Evolutionary conservation across 2,329 filamentous ascomycete species (phyloP).

Genomic region (Mollisiaceae sp.): DNA sequence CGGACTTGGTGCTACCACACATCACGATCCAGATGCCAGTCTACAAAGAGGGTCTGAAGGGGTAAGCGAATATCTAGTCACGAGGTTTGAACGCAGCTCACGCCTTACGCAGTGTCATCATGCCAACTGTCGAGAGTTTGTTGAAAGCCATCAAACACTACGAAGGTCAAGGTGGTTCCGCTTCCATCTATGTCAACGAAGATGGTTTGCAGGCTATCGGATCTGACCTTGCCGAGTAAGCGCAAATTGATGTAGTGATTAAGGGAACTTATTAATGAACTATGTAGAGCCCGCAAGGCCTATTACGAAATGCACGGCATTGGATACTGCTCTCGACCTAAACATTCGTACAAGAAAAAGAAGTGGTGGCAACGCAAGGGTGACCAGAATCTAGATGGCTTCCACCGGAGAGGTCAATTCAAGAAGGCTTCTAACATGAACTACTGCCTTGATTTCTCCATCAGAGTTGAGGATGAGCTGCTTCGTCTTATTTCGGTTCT

Average conservation of each 20-base stretch:
- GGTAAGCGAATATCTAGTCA: constrained; percentile 11
- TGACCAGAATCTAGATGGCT: constrained; percentile 45
- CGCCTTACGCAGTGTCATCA: constrained; percentile 49
- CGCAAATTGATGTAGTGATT: background rate
- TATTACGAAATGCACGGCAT: constrained; percentile 6
- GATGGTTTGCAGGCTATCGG: constrained; percentile 65
- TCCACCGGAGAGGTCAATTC: constrained; percentile 65
- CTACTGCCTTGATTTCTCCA: constrained; percentile 65
- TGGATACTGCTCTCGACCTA: constrained; percentile 1
- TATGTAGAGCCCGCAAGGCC: background rate
- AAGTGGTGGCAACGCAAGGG: constrained; percentile 18
- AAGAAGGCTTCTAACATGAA: constrained; percentile 80
- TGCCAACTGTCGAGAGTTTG: constrained; percentile 61
- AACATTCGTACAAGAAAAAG: constrained; percentile 9
- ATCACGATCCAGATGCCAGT: constrained; percentile 56
- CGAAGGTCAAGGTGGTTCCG: constrained; percentile 64
- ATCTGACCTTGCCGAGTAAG: constrained; percentile 33
- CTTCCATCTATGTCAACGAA: constrained; percentile 71
- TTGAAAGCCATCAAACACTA: constrained; percentile 63
- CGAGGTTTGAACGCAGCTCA: constrained; percentile 41
- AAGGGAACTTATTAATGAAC: background rate
- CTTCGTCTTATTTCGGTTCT: constrained; percentile 12
- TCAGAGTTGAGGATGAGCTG: constrained; percentile 59
- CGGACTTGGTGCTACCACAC: constrained; percentile 43
- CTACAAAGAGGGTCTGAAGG: constrained; percentile 52